phyloP scores from a whole-genome alignment of 495 filamentous ascomycete genomes.

The Penicillium egyptiacum region DNA sequence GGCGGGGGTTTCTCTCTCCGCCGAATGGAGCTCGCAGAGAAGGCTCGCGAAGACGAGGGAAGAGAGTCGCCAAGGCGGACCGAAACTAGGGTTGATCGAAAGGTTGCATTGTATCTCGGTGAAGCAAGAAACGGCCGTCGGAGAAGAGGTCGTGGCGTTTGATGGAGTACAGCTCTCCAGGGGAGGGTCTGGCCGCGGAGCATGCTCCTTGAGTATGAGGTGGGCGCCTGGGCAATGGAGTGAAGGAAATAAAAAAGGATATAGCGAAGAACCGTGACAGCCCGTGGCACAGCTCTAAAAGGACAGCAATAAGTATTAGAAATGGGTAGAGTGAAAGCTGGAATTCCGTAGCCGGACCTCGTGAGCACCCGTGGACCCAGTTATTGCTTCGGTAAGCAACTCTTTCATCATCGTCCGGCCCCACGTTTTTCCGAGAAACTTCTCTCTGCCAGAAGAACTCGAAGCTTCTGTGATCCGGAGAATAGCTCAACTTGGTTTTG shows the following conservation, averaged over 20 bases:
- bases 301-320: conserved; percentile 14
- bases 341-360: conserved; percentile 31
- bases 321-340: conserved; percentile 16
- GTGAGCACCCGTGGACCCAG: no score
- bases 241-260: conserved; percentile 8
- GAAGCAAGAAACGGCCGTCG: conserved; percentile 35
- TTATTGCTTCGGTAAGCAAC: conserved; percentile 39
- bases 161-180: conserved; percentile 56
- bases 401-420: conserved; percentile 36
- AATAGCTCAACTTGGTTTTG: conserved; percentile 6
- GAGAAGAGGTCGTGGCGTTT: conserved; percentile 42
- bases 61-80: conserved; percentile 31
- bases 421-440: conserved; percentile 35
- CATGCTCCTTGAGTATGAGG: conserved; percentile 44
- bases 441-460: conserved; percentile 26
- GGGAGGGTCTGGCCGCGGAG: conserved; percentile 54
- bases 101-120: conserved; percentile 41
- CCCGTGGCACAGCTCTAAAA: conserved; percentile 23
- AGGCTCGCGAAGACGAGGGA: conserved; percentile 37
- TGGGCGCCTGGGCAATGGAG: conserved; percentile 8
- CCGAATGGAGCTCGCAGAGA: conserved; percentile 43
- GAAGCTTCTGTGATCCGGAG: conserved; percentile 37
- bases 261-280: conserved; percentile 9
- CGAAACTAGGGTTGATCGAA: conserved; percentile 34
- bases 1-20: conserved; percentile 47